phyloP scores from a whole-genome alignment of 2,329 filamentous ascomycete genomes.

The Penicillium sp. region DNA sequence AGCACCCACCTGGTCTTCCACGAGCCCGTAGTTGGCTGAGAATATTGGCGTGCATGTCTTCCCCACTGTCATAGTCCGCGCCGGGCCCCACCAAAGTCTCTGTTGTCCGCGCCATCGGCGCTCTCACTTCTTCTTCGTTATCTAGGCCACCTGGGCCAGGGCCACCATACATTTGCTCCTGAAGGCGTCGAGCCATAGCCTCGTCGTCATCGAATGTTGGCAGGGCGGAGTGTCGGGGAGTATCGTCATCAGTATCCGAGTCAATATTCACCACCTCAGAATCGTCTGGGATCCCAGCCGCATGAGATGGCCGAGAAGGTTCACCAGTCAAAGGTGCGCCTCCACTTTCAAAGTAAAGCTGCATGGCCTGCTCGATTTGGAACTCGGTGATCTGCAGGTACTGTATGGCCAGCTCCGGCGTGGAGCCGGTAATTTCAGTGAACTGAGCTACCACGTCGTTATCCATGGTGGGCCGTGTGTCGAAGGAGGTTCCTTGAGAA shows the following conservation, averaged over 20 bases:
- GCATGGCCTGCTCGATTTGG: conserved; percentile 80
- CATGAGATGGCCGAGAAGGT: conserved; percentile 30
- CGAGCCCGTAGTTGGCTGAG: conserved; percentile 62
- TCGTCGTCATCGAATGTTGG: conserved; percentile 79
- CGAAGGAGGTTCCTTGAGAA: background rate
- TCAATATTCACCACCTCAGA: conserved; percentile 70
- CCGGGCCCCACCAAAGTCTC: conserved; percentile 83
- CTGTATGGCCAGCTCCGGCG: conserved; percentile 69
- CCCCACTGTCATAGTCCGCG: conserved; percentile 53
- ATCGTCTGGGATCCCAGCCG: conserved; percentile 51
- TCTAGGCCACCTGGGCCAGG: conserved; percentile 30
- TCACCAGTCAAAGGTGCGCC: conserved; percentile 59
- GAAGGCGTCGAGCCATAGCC: conserved; percentile 84
- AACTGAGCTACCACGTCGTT: conserved; percentile 72
- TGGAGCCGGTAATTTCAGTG: conserved; percentile 74
- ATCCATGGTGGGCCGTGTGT: conserved; percentile 54
- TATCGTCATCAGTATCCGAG: conserved; percentile 74
- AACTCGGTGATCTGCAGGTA: conserved; percentile 83
- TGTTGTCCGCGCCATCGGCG: conserved; percentile 85
- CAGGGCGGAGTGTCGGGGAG: conserved; percentile 43
- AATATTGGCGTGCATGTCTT: conserved; percentile 60
- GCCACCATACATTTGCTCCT: conserved; percentile 82
- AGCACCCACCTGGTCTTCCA: conserved; percentile 37
- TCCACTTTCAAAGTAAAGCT: conserved; percentile 86
- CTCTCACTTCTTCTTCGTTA: conserved; percentile 67